phyloP scores from a whole-genome alignment of 495 filamentous ascomycete genomes.

The Neurospora sp. region DNA sequence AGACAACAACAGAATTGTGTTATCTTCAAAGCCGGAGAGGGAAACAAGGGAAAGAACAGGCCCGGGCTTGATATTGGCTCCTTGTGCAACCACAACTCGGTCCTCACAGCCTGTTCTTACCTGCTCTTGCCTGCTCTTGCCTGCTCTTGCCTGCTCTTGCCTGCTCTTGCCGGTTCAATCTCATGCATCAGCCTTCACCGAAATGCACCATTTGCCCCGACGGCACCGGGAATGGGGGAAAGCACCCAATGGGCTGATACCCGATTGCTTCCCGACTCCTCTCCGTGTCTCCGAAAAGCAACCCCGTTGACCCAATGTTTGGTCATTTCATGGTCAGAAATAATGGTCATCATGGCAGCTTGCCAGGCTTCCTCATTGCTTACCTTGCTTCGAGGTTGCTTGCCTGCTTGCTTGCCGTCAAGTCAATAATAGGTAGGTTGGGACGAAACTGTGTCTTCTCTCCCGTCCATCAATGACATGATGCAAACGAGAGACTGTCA shows the following conservation, averaged over 20 bases:
- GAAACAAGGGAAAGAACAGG: background rate
- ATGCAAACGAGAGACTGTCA: background rate
- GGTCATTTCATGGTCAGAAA: background rate
- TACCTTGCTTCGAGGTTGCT: background rate
- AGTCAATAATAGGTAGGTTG: background rate
- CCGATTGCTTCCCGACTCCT: background rate
- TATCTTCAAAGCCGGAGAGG: background rate
- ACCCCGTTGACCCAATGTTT: background rate
- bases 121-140: background rate
- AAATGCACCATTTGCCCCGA: background rate
- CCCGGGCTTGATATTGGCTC: background rate
- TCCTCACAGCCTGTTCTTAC: background rate
- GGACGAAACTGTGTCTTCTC: background rate
- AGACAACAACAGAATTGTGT: background rate
- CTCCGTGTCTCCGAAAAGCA: background rate
- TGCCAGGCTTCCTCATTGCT: background rate
- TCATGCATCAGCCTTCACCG: background rate
- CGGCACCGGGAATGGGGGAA: background rate
- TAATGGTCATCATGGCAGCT: background rate
- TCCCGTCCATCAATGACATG: background rate
- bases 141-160: background rate
- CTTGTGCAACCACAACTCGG: background rate
- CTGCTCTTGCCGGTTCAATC: background rate
- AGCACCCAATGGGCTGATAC: background rate
- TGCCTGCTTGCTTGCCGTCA: background rate